Evolutionary conservation across 2,329 filamentous ascomycete species (phyloP), one percentile per base, ranked within the genome.

Genomic region (Ascochyta koolunga): DNA sequence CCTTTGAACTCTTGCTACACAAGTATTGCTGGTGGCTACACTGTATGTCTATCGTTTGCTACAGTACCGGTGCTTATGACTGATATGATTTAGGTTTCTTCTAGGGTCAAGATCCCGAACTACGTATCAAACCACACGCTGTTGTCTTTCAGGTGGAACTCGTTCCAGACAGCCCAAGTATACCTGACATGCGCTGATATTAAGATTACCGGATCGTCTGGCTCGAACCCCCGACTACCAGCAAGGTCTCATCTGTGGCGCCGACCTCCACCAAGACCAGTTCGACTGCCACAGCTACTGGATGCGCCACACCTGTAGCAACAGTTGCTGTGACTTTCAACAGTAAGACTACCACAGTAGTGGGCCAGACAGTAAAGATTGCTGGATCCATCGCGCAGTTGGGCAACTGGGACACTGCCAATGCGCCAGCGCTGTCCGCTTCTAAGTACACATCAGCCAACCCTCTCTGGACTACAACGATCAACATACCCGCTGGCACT

Each of bases 341-440:
- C 43, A 76, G 80, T 7, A 79, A 79, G 54, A 79, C 77, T 1
- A 73, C 71, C 0, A 83, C 80, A 0, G 76, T 77, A 43, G 78
- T 71, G 46, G 80, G 80, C 8, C 79, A 82, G 66, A 81, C 79
- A 24, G 57, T 83, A 21, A 79, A 78, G 47, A 64, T 82, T 4
- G 68, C 71, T 0, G 80, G 80, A 24, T 77, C 76, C 40, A 72
- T 75, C 3, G 50, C 72, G 0, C 76, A 78, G 38, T 66, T 82
- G 1, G 80, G 80, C 2, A 66, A 56, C 19, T 82, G 80, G 79
- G 67, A 78, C 24, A 59, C 78, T 3, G 68, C 66, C 4, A 65
- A 67, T 41, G 76, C 75, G 5, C 70, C 73, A 59, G 73, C 75
- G 5, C 65, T 83, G 22, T 70, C 71, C 31, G 75, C 79, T 0